phyloP scores from a whole-genome alignment of 148 eudicot species.

The Euryodendron excelsum region DNA sequence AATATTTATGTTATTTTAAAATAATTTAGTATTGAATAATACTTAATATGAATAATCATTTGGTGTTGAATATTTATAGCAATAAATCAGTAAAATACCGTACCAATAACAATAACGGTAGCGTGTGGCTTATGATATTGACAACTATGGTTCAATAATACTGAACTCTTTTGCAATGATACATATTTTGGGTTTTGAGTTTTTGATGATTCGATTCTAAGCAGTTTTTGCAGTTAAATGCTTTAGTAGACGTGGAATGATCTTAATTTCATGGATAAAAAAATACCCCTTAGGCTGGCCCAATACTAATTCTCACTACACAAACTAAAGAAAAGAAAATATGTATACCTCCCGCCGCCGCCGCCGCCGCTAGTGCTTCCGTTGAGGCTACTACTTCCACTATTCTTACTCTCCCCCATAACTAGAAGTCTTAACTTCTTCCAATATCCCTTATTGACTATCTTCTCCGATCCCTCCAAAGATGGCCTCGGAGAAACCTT shows the following conservation, averaged over 20 bases:
- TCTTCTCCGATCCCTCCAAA: slow-evolving; percentile 17
- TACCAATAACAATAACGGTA: too few species aligned
- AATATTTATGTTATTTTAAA: too few species aligned
- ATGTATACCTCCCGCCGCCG: slow-evolving; percentile 7
- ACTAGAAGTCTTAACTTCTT: slow-evolving; percentile 19
- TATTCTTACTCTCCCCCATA: slow-evolving; percentile 2
- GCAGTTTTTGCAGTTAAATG: too few species aligned
- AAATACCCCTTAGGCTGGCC: neutral
- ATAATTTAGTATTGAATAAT: too few species aligned
- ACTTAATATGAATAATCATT: too few species aligned
- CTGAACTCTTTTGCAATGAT: too few species aligned
- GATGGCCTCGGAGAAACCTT: slow-evolving; percentile 8
- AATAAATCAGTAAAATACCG: too few species aligned
- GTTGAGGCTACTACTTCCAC: slow-evolving; percentile 10
- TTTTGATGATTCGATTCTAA: neutral
- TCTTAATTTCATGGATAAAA: neutral
- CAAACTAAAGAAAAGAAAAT: neutral
- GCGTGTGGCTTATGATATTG: too few species aligned
- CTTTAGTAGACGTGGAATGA: neutral
- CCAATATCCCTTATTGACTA: slow-evolving; percentile 23
- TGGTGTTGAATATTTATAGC: too few species aligned
- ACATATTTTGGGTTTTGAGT: too few species aligned
- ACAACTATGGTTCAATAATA: too few species aligned
- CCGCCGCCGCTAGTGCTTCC: slow-evolving; percentile 12
- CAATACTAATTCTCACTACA: neutral